Evolutionary conservation across 2,329 filamentous ascomycete species (phyloP).

Genomic region (Zalaria obscura): DNA sequence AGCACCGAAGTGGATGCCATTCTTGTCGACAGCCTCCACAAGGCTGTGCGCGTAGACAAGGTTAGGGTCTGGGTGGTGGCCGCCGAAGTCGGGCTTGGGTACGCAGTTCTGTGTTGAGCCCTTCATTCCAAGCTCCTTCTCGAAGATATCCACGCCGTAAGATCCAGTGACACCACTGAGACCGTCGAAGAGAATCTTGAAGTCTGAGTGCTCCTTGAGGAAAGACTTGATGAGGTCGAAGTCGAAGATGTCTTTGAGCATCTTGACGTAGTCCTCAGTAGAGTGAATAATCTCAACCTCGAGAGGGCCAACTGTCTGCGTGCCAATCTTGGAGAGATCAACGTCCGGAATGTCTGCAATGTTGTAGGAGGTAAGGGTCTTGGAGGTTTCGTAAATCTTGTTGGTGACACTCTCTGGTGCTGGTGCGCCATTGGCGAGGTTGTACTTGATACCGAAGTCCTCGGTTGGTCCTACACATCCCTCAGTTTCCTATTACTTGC

Average conservation of each 20-base stretch:
- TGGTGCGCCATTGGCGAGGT: slow-evolving; percentile 88
- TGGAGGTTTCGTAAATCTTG: slow-evolving; percentile 90
- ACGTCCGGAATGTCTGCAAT: slow-evolving; percentile 75
- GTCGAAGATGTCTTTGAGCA: slow-evolving; percentile 98
- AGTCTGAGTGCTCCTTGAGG: slow-evolving; percentile 72
- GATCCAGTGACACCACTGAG: slow-evolving; percentile 90
- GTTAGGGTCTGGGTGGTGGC: slow-evolving; percentile 95
- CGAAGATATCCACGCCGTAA: slow-evolving; percentile 89
- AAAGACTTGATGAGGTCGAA: slow-evolving; percentile 93
- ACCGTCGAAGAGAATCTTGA: slow-evolving; percentile 94
- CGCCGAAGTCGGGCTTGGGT: slow-evolving; percentile 88
- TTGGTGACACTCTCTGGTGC: slow-evolving; percentile 94
- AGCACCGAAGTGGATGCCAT: slow-evolving; percentile 86
- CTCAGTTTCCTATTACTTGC: neutral
- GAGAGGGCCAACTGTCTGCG: slow-evolving; percentile 67
- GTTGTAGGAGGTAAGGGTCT: slow-evolving; percentile 84
- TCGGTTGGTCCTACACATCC: slow-evolving; percentile 58
- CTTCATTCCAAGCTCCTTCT: slow-evolving; percentile 77
- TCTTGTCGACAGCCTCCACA: slow-evolving; percentile 84
- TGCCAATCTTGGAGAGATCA: slow-evolving; percentile 71
- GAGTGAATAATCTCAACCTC: slow-evolving; percentile 96
- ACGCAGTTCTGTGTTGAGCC: slow-evolving; percentile 80
- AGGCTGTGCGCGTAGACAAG: slow-evolving; percentile 91
- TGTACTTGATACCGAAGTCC: slow-evolving; percentile 99
- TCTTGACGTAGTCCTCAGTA: slow-evolving; percentile 76